Conservation (phyloP, 2,329 filamentous ascomycete genomes). For the Aureobasidium subglaciale region DNA sequence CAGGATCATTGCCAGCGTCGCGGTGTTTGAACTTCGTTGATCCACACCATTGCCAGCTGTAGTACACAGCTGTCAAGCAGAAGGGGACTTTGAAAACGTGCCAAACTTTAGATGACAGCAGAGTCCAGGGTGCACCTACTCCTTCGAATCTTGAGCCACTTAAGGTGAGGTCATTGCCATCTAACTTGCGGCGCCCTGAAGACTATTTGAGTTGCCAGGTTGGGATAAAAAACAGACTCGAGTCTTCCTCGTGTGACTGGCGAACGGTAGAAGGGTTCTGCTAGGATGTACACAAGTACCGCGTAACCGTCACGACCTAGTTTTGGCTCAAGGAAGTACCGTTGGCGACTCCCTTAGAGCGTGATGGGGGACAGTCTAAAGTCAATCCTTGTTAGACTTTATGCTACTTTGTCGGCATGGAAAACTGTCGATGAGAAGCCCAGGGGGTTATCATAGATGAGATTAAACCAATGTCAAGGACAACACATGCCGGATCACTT, state of each 20-base stretch:
- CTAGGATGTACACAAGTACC: neutral
- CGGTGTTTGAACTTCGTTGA: neutral
- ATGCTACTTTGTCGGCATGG: neutral
- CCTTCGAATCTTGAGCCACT: too few species aligned
- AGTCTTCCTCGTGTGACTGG: neutral
- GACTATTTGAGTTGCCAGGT: neutral
- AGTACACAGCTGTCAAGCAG: neutral
- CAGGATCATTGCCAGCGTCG: too few species aligned
- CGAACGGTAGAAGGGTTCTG: slow-evolving; percentile 7
- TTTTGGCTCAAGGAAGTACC: neutral
- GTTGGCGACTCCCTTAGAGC: neutral
- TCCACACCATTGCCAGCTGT: neutral
- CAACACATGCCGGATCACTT: too few species aligned
- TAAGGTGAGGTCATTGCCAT: slow-evolving; percentile 13
- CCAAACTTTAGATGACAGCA: slow-evolving; percentile 5
- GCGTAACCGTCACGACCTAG: neutral
- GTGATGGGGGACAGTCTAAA: neutral
- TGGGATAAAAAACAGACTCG: neutral
- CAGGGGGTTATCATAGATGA: too few species aligned
- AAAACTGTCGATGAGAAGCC: neutral
- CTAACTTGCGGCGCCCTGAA: neutral
- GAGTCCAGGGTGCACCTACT: neutral
- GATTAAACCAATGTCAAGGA: too few species aligned
- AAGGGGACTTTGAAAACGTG: neutral
- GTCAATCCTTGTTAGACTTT: slow-evolving; percentile 2